These are phyloP conservation scores for Rhodotorula sp. DNA, from an alignment of 1,284 basidiomycete genomes.

Conservation along the genomic window DNA sequence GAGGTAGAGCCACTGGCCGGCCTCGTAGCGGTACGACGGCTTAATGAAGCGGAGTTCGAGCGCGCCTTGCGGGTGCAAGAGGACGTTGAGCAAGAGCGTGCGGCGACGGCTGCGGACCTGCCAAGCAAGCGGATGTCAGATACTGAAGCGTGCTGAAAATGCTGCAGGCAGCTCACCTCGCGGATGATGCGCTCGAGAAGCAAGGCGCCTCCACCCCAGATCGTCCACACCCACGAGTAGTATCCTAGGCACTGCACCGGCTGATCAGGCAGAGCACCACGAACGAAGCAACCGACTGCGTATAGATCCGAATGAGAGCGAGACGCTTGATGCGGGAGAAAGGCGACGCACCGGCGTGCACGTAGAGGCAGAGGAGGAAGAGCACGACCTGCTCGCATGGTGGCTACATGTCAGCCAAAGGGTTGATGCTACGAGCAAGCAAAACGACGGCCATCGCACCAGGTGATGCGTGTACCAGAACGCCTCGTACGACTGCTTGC, in stretches of 20 bases:
- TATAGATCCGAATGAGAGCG: not conserved
- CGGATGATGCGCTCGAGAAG: slow-evolving; percentile 78
- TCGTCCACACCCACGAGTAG: slow-evolving; percentile 68
- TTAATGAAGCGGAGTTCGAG: slow-evolving; percentile 88
- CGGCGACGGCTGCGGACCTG: slow-evolving; percentile 56
- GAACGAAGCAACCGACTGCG: slow-evolving; percentile 75
- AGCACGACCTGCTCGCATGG: slow-evolving; percentile 12
- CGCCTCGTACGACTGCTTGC: slow-evolving; percentile 80
- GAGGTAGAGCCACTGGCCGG: slow-evolving; percentile 87
- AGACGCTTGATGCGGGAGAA: too few species aligned
- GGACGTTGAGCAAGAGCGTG: slow-evolving; percentile 70
- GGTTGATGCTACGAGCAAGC: too few species aligned
- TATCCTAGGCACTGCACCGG: slow-evolving; percentile 84
- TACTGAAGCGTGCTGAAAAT: not conserved
- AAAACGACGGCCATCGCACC: slow-evolving; percentile 58
- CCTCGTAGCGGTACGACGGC: slow-evolving; percentile 81
- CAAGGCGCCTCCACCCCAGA: slow-evolving; percentile 83
- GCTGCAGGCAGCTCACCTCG: slow-evolving; percentile 60
- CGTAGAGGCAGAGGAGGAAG: slow-evolving; percentile 62
- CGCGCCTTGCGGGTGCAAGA: slow-evolving; percentile 59
- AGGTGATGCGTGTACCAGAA: slow-evolving; percentile 94
- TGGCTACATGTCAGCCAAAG: not conserved
- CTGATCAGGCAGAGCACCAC: slow-evolving; percentile 62
- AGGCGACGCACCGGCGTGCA: slow-evolving; percentile 65
- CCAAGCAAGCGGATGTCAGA: not conserved